Evolutionary conservation across 1,284 basidiomycete species (phyloP).

Genomic region (Irpex lacteus): DNA sequence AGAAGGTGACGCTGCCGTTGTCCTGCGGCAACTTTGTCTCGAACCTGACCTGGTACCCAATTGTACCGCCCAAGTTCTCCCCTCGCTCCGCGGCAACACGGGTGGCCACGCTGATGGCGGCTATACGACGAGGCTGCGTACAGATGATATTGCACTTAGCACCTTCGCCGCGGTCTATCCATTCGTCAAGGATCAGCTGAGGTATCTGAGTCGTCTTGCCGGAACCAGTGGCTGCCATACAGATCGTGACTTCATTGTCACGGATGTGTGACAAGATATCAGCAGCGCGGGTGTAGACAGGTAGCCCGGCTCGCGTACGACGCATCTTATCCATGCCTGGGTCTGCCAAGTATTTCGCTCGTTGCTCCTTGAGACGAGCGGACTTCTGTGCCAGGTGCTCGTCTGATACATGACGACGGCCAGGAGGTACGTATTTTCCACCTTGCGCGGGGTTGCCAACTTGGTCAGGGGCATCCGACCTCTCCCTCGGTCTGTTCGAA

Average conservation of each 20-base stretch:
- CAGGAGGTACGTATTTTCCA: constrained; percentile 18
- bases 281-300: constrained; percentile 68
- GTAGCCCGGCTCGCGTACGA: constrained; percentile 62
- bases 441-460: constrained; percentile 43
- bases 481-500: constrained; percentile 40
- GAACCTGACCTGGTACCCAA: constrained; percentile 95
- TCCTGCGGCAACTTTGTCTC: constrained; percentile 80
- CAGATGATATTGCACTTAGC: constrained; percentile 90
- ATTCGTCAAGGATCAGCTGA: constrained; percentile 88
- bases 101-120: constrained; percentile 91
- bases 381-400: constrained; percentile 54
- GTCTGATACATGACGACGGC: constrained; percentile 26
- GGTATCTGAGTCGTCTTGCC: constrained; percentile 97
- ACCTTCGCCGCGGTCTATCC: constrained; percentile 77
- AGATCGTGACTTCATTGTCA: constrained; percentile 85
- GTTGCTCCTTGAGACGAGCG: constrained; percentile 48
- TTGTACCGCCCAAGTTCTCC: constrained; percentile 66
- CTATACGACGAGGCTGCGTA: constrained; percentile 91
- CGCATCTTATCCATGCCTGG: constrained; percentile 69
- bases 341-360: constrained; percentile 64
- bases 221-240: constrained; percentile 94
- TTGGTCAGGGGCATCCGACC: constrained; percentile 47
- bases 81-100: constrained; percentile 91
- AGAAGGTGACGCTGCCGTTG: constrained; percentile 89
- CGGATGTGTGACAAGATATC: constrained; percentile 72